These are phyloP conservation scores for Hemerocallis citrina DNA, from an alignment of 106 monocot species.

Conservation along the genomic window DNA sequence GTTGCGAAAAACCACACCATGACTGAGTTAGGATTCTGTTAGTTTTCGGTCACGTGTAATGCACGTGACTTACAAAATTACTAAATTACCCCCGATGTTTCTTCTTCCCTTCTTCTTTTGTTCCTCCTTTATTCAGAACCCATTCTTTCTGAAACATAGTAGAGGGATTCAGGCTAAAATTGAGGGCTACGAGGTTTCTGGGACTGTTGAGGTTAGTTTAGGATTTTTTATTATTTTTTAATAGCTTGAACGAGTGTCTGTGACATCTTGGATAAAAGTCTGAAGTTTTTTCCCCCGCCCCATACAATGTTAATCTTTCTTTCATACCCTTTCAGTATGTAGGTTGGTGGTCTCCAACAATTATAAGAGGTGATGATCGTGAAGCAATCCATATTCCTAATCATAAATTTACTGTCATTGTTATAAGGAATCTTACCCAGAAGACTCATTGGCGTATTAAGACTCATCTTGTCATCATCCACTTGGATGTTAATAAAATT, in stretches of 20 bases:
- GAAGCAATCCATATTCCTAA: slow-evolving; percentile 99
- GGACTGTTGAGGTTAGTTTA: slow-evolving; percentile 85
- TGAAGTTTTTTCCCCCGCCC: too few species aligned
- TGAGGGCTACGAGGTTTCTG: slow-evolving; percentile 94
- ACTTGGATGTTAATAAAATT: slow-evolving; percentile 94
- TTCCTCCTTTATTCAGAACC: too few species aligned
- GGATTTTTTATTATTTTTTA: too few species aligned
- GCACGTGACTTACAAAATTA: too few species aligned
- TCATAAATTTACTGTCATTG: slow-evolving; percentile 88
- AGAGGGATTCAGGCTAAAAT: slow-evolving; percentile 97
- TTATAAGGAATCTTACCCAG: slow-evolving; percentile 93
- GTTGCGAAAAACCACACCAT: too few species aligned
- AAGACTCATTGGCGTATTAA: slow-evolving; percentile 99
- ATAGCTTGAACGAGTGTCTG: too few species aligned
- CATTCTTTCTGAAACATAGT: slow-evolving; percentile 83
- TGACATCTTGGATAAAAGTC: too few species aligned
- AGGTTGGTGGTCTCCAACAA: slow-evolving; percentile 98
- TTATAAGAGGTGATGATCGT: slow-evolving; percentile 95
- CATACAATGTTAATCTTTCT: neutral
- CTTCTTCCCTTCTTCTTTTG: too few species aligned
- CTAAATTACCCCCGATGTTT: too few species aligned
- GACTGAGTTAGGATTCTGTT: too few species aligned
- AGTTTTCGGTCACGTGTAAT: too few species aligned
- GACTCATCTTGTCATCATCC: slow-evolving; percentile 93
- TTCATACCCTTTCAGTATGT: slow-evolving; percentile 52